Evolutionary conservation across 495 filamentous ascomycete genomes (phyloP).

Genomic region (Penicillium argentinense): DNA sequence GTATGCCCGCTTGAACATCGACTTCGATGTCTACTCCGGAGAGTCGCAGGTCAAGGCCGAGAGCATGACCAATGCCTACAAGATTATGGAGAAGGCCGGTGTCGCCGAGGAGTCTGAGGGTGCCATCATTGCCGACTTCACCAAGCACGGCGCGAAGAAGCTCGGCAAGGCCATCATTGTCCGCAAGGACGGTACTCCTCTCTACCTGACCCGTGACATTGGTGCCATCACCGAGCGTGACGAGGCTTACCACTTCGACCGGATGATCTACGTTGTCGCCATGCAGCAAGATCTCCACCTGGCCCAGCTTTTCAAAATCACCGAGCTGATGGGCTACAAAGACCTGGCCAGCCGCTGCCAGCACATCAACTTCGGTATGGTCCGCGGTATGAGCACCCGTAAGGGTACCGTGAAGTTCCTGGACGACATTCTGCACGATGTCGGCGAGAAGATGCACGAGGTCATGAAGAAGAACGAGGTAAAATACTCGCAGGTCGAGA

Average conservation of each 20-base stretch:
- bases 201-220: conserved; percentile 74
- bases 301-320: conserved; percentile 68
- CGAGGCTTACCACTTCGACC: conserved; percentile 65
- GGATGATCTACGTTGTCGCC: conserved; percentile 76
- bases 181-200: conserved; percentile 65
- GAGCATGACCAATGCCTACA: conserved; percentile 67
- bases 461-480: conserved; percentile 65
- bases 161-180: conserved; percentile 68
- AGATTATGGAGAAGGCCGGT: conserved; percentile 65
- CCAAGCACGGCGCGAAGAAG: conserved; percentile 67
- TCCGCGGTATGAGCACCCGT: conserved; percentile 66
- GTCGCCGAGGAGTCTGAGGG: conserved; percentile 83
- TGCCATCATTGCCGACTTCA: conserved; percentile 85
- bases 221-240: conserved; percentile 63
- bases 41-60: conserved; percentile 88
- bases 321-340: conserved; percentile 65
- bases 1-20: conserved; percentile 84
- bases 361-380: conserved; percentile 75
- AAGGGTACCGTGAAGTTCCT: conserved; percentile 71
- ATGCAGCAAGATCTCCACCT: conserved; percentile 72
- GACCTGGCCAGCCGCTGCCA: conserved; percentile 61
- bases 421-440: conserved; percentile 64
- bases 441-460: conserved; percentile 69
- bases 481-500: conserved; percentile 64
- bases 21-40: conserved; percentile 90